phyloP scores from a whole-genome alignment of 805 yeast species.

The Ogataea neopini region DNA sequence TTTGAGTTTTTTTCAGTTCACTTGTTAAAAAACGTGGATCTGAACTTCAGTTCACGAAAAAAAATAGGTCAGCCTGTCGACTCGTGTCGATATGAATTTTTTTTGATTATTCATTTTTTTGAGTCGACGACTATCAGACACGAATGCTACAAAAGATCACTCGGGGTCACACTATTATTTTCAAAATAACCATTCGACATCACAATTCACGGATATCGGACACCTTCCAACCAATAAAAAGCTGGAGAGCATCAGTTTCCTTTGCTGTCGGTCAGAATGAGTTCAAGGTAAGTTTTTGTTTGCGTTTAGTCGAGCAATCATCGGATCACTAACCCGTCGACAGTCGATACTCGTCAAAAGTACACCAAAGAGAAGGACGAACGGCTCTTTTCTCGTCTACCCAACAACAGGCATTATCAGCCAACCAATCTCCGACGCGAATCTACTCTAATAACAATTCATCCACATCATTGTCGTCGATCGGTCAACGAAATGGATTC shows the following conservation, averaged over 20 bases:
- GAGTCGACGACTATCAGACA: slow-evolving; percentile 2
- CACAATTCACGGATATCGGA: too few relatives aligned
- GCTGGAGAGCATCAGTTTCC: too few relatives aligned
- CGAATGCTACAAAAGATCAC: not conserved
- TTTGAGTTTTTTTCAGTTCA: too few relatives aligned
- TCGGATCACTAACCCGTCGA: not conserved
- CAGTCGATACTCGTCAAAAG: slow-evolving; percentile 35
- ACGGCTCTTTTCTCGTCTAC: slow-evolving; percentile 27
- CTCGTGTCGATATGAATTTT: not conserved
- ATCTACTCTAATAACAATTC: slow-evolving; percentile 10
- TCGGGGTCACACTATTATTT: too few relatives aligned
- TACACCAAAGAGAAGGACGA: slow-evolving; percentile 33
- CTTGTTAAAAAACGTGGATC: not conserved
- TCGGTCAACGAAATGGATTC: slow-evolving; percentile 11
- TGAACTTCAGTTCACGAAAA: not conserved
- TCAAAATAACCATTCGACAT: too few relatives aligned
- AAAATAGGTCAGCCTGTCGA: not conserved
- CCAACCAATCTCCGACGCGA: slow-evolving; percentile 17
- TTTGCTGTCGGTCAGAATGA: slow-evolving; percentile 12
- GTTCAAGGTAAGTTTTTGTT: slow-evolving; percentile 25
- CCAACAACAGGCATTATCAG: slow-evolving; percentile 19
- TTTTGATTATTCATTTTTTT: not conserved
- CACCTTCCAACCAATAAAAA: too few relatives aligned
- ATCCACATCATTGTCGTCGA: slow-evolving; percentile 14
- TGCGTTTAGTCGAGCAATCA: not conserved